Conservation (phyloP, 2,329 filamentous ascomycete species). For the Allantophomopsis cytisporea region DNA sequence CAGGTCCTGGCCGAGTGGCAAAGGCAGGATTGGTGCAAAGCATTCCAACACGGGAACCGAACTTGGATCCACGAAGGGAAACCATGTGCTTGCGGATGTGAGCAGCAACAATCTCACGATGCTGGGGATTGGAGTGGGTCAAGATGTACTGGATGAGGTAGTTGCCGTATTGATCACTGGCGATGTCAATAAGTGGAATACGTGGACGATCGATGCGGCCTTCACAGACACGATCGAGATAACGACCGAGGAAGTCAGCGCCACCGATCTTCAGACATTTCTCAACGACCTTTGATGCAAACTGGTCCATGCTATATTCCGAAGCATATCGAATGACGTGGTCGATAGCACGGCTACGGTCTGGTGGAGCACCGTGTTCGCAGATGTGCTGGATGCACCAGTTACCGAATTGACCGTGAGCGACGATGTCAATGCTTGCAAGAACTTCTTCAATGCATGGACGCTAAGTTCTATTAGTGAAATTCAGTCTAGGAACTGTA, state of each 20-base stretch:
- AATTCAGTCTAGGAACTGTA: background rate
- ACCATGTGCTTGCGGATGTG: constrained; percentile 99
- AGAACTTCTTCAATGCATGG: constrained; percentile 96
- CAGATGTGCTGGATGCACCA: constrained; percentile 99
- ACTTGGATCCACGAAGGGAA: constrained; percentile 93
- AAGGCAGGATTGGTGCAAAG: constrained; percentile 92
- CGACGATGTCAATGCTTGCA: constrained; percentile 86
- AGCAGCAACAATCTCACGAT: constrained; percentile 82
- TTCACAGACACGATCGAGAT: constrained; percentile 88
- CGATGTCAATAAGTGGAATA: constrained; percentile 95
- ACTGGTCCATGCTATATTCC: constrained; percentile 98
- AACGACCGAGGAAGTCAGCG: constrained; percentile 77
- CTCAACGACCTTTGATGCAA: constrained; percentile 97
- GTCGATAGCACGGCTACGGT: constrained; percentile 87
- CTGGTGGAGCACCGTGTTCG: constrained; percentile 82
- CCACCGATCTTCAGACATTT: constrained; percentile 98
- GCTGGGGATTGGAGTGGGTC: constrained; percentile 73
- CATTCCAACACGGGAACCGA: constrained; percentile 96
- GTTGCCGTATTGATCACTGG: constrained; percentile 97
- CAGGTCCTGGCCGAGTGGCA: constrained; percentile 77
- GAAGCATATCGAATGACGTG: constrained; percentile 88
- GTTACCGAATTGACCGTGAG: constrained; percentile 96
- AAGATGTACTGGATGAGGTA: constrained; percentile 97
- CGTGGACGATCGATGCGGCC: constrained; percentile 81
- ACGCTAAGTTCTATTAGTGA: constrained; percentile 42